Evolutionary conservation across 2,329 filamentous ascomycete species (phyloP), one percentile per base, ranked within the genome.

Genomic region (Pleomassaria siparia): DNA sequence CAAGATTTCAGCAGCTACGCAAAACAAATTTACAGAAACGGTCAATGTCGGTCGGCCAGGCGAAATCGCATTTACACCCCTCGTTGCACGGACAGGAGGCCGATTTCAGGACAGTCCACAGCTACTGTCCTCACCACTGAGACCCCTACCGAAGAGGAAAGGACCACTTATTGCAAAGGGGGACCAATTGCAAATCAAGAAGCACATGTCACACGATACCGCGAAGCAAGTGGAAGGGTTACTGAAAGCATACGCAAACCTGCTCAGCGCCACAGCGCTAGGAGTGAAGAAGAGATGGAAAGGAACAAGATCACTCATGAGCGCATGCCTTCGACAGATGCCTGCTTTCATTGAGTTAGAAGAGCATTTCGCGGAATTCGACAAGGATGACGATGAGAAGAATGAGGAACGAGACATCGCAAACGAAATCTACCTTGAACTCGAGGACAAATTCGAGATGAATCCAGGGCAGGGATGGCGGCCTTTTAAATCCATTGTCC

Each of bases 301-400:
- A 7, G 73, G 74, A 15, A 60, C 71, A 3, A 52, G 67, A 10
- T 72, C 72, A 2, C 58, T 76, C 7, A 59, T 72, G 47, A 54
- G 55, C 7, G 65, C 64, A 3, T 76, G 74, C 44, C 50, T 76
- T 24, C 63, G 65, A 11, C 64, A 66, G 40, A 59, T 76, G 11
- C 72, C 74, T 0, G 59, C 59, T 11, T 74, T 74, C 36, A 73
- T 76, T 25, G 63, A 62, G 22, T 55, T 70, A 2, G 71, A 74
- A 39, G 67, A 72, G 29, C 45, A 71, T 29, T 73, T 70, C 50
- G 64, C 64, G 4, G 54, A 62, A 16, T 52, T 69, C 11, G 64
- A 69, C 25, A 55, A 53, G 30, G 48, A 62, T 20, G 60, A 66
- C 11, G 62, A 66, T 8, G 59, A 59, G 22, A 51, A 58, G 4